Evolutionary conservation across 768 basidiomycete genomes (phyloP).

Genomic region (Daedalea quercina): DNA sequence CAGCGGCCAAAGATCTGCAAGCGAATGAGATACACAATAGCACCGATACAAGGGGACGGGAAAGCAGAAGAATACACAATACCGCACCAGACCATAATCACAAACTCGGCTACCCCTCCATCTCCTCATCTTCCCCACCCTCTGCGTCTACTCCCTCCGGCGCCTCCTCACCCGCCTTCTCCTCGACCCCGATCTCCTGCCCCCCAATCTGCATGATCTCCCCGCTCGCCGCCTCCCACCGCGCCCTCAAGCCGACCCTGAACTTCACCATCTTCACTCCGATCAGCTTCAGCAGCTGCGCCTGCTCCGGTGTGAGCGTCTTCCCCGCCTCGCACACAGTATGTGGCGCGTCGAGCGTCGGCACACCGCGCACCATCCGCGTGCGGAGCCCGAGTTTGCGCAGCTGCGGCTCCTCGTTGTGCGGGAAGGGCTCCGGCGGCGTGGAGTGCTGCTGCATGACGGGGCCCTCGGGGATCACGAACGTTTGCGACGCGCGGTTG

Average conservation of each 20-base stretch:
- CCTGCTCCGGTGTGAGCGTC: slow-evolving; percentile 75
- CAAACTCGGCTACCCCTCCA: background rate
- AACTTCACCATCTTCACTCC: slow-evolving; percentile 88
- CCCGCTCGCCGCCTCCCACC: slow-evolving; percentile 68
- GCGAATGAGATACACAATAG: background rate
- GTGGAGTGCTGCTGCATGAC: slow-evolving; percentile 76
- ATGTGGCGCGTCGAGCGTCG: slow-evolving; percentile 75
- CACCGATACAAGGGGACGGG: background rate
- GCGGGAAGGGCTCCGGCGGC: slow-evolving; percentile 86
- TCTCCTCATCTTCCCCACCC: background rate
- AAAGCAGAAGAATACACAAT: background rate
- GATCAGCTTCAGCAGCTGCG: slow-evolving; percentile 87
- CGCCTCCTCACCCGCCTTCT: slow-evolving; percentile 26
- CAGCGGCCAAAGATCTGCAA: background rate
- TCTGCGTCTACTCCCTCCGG: slow-evolving; percentile 27
- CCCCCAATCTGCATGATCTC: slow-evolving; percentile 56
- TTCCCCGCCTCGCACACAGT: slow-evolving; percentile 81
- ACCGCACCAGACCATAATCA: background rate
- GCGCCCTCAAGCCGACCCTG: slow-evolving; percentile 58
- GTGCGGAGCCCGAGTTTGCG: slow-evolving; percentile 88
- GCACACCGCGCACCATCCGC: slow-evolving; percentile 80
- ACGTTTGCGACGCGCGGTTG: slow-evolving; percentile 67
- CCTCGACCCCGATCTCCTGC: slow-evolving; percentile 29
- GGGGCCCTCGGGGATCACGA: slow-evolving; percentile 77
- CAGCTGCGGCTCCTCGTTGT: slow-evolving; percentile 95